Conservation (phyloP, 257 asterid species). For the Leptodermis oblonga region DNA sequence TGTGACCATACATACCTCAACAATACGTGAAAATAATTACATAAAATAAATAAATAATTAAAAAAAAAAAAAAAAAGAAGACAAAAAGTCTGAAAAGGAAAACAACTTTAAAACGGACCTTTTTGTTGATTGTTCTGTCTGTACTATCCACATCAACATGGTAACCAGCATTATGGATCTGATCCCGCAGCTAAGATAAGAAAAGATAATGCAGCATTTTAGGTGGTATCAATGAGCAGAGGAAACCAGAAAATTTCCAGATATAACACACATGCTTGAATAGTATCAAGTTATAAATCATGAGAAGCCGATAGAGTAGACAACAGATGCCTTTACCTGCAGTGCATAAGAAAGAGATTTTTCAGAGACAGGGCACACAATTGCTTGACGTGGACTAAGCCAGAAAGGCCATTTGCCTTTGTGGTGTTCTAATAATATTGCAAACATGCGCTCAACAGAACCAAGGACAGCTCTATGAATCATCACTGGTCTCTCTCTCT, state of each 20-base stretch:
- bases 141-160: constrained; percentile 78
- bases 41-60: background rate
- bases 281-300: background rate
- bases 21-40: too few relatives aligned
- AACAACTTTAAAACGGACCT: constrained; percentile 42
- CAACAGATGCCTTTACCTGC: constrained; percentile 38
- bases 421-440: constrained; percentile 90
- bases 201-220: constrained; percentile 8
- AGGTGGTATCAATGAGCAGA: constrained; percentile 5
- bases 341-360: constrained; percentile 76
- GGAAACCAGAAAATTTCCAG: background rate
- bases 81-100: constrained; percentile 1
- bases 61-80: background rate
- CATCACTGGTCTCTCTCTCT: constrained; percentile 96
- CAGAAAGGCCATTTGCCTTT: constrained; percentile 99
- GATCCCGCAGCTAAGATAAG: constrained; percentile 55
- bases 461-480: constrained; percentile 96
- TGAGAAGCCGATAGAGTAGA: background rate
- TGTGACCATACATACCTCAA: background rate
- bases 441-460: constrained; percentile 94
- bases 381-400: constrained; percentile 98
- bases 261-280: background rate
- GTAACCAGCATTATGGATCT: constrained; percentile 75
- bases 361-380: constrained; percentile 96
- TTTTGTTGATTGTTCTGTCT: constrained; percentile 88